phyloP scores from a whole-genome alignment of 2,329 filamentous ascomycete genomes.

The Sclerotinia trifoliorum region DNA sequence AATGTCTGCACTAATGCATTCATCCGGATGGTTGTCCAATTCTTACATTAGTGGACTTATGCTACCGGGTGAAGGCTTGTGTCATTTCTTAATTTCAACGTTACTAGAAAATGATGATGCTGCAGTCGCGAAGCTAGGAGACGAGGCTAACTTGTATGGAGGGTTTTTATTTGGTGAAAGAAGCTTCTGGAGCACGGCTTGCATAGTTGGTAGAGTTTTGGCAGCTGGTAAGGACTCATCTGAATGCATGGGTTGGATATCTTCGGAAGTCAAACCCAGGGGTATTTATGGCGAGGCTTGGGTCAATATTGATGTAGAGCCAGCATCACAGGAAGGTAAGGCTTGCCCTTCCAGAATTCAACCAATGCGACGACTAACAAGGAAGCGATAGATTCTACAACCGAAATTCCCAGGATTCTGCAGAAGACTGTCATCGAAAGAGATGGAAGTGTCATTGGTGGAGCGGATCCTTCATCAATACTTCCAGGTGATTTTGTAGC shows the following conservation, averaged over 20 bases:
- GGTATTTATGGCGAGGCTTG: conserved; percentile 53
- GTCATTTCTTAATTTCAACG: conserved; percentile 65
- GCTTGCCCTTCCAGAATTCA: not conserved
- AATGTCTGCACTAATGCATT: conserved; percentile 56
- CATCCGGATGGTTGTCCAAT: conserved; percentile 65
- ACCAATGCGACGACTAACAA: conserved; percentile 19
- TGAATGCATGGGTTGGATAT: conserved; percentile 69
- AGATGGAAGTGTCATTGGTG: conserved; percentile 60
- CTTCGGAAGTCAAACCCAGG: conserved; percentile 56
- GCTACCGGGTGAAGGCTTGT: conserved; percentile 61
- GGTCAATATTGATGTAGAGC: conserved; percentile 57
- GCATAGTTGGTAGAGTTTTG: conserved; percentile 63
- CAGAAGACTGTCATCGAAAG: conserved; percentile 58
- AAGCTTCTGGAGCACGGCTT: conserved; percentile 69
- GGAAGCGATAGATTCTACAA: conserved; percentile 50
- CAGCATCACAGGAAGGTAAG: conserved; percentile 42
- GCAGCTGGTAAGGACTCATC: conserved; percentile 60
- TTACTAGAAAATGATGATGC: conserved; percentile 63
- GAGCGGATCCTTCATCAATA: conserved; percentile 53
- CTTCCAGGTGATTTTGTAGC: conserved; percentile 63
- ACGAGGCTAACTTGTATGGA: conserved; percentile 60
- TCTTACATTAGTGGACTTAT: conserved; percentile 66
- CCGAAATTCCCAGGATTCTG: conserved; percentile 59
- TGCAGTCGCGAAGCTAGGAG: conserved; percentile 57
- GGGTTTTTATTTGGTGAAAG: conserved; percentile 63